These are phyloP conservation scores for Botrytis hyacinthi DNA, from an alignment of 2,329 filamentous ascomycete species.

Conservation along the genomic window DNA sequence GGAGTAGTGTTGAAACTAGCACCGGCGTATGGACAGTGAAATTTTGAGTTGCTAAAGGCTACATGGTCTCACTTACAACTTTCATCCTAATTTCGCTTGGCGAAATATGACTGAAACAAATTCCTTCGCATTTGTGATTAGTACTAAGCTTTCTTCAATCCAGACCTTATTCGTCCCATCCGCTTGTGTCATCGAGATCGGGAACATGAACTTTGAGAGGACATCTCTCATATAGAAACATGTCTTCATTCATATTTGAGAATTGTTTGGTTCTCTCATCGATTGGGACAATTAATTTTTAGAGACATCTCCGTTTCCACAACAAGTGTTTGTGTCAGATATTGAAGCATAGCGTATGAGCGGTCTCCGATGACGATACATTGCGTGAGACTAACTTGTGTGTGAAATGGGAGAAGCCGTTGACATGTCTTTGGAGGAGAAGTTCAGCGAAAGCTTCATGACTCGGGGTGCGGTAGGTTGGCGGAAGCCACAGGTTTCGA, in stretches of 20 bases:
- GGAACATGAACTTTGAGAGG: conserved; percentile 47
- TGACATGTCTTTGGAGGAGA: too few relatives aligned
- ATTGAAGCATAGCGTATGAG: too few relatives aligned
- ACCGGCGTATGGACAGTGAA: conserved; percentile 45
- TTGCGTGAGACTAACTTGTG: too few relatives aligned
- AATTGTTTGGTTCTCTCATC: background rate
- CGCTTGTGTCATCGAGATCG: conserved; percentile 60
- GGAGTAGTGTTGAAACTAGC: conserved; percentile 40
- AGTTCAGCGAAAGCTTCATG: too few relatives aligned
- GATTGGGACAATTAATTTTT: too few relatives aligned
- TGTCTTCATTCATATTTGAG: conserved; percentile 34
- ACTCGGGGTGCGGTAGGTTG: too few relatives aligned
- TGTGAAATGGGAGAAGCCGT: too few relatives aligned
- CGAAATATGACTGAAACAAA: conserved; percentile 32
- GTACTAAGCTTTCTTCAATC: conserved; percentile 36
- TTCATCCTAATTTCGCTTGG: conserved; percentile 7
- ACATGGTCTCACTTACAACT: conserved; percentile 22
- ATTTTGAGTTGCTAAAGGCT: background rate
- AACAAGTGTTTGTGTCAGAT: too few relatives aligned
- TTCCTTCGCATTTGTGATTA: conserved; percentile 35
- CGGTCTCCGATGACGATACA: too few relatives aligned
- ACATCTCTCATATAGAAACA: conserved; percentile 31
- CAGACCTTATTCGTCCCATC: conserved; percentile 50
- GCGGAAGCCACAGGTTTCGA: too few relatives aligned
- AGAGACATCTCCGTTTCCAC: too few relatives aligned